Percentiles rank a stretch among this genome's conserved stretches.
phyloP scores from a whole-genome alignment of 768 basidiomycete genomes.

The Leccinum arenicola region DNA sequence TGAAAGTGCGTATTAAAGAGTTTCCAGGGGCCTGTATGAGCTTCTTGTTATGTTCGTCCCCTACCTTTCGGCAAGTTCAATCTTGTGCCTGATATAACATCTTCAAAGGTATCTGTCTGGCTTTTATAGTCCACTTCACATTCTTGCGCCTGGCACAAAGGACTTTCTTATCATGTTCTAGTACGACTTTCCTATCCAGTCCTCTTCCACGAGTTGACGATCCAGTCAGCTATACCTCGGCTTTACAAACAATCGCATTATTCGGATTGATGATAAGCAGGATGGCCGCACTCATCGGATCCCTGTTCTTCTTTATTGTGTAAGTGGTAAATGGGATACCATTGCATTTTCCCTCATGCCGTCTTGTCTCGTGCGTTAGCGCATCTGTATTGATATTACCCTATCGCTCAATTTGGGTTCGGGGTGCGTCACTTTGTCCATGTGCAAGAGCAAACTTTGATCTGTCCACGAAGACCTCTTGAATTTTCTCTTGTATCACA shows the following conservation, averaged over 20 bases:
- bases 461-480: conserved; percentile 45
- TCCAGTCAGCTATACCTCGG: conserved; percentile 29
- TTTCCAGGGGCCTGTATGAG: conserved; percentile 55
- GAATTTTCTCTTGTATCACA: conserved; percentile 76
- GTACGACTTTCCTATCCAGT: conserved; percentile 14
- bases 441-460: conserved; percentile 5
- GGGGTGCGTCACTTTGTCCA: conserved; percentile 31
- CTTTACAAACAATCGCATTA: conserved; percentile 57
- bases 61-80: background rate
- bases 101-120: conserved; percentile 42
- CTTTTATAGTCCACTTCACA: conserved; percentile 32
- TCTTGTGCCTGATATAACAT: conserved; percentile 9
- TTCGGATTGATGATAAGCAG: conserved; percentile 70
- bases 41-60: conserved; percentile 44
- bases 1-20: conserved; percentile 11
- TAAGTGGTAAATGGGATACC: conserved; percentile 27
- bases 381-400: conserved; percentile 37
- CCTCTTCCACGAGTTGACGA: conserved; percentile 5
- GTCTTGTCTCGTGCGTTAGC: conserved; percentile 19
- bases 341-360: conserved; percentile 19
- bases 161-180: conserved; percentile 40
- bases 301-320: conserved; percentile 53
- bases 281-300: conserved; percentile 61
- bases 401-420: conserved; percentile 34
- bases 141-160: conserved; percentile 42